Base-by-base conservation (phyloP, 2,329 filamentous ascomycete species). In the Chaetomium globosum region DNA sequence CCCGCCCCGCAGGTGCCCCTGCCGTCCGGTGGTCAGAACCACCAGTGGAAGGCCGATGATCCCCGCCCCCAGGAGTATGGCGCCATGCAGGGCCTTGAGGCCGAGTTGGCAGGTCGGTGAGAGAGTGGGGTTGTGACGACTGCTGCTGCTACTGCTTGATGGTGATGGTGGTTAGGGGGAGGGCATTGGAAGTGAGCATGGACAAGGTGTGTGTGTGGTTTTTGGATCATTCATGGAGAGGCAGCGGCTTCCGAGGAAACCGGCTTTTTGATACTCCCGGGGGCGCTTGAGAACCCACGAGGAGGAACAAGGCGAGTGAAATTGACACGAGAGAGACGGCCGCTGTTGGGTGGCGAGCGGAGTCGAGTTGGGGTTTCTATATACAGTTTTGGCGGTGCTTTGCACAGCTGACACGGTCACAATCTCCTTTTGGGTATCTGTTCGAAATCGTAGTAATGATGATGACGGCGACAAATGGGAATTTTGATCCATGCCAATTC, bases 51-150 rank as follows among this genome's bases (percentile, higher is more conserved):
- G 7, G 80, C 82, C 19, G 83, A 87, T 70, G 85, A 87, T 61
- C 85, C 85, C 8, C 77, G 85, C 49, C 85, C 85, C 6, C 84
- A 87, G 72, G 85, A 87, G 73, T 87, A 86, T 70, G 74, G 79
- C 33, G 80, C 81, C 43, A 76, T 78, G 53, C 79, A 79, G 51
- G 81, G 81, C 4, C 78, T 88, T 23, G 86, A 88, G 76, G 83
- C 83, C 31, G 86, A 88, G 66, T 79, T 88, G 49, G 83, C 83
- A 33, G 83, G 82, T 43, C 69, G 71, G 67, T 73, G 69, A 62
- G 57, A 12, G 33, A 12, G 21, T 28, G 26, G 39, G 39, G 16
- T 7, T 43, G 30, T 26, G 26, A 23, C 21, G n/a, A 21, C 39
- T 48, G 30, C 1, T 8, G 21, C n/a, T 48, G 21, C 39, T 48